Base-by-base conservation (phyloP, 2,329 filamentous ascomycete species). In the Leptoxyphium fumago region DNA sequence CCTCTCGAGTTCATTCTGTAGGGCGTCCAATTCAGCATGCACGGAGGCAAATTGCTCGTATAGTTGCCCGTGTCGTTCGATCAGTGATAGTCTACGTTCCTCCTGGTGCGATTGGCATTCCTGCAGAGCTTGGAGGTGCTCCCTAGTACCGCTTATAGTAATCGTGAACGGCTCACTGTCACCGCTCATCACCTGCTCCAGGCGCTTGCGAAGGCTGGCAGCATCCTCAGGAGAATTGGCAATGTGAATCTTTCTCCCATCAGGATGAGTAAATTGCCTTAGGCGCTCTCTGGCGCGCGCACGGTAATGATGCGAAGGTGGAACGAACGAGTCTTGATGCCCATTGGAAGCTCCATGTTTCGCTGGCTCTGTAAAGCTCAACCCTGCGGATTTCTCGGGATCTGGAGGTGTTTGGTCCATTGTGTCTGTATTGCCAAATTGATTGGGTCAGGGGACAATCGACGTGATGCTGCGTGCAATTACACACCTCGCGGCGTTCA, bases 31-130 rank as follows among this genome's bases (percentile, higher is more conserved):
- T 49, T 78, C 71, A 8, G 59, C 54, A 38, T 72, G 69, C 8
- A 77, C 67, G 41, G 66, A 57, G 52, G 79, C 74, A 59, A 77
- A 75, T 50, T 77, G 71, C 28, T 72, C 67, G 50, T 71, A 74
- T 7, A 71, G 60, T 9, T 68, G 63, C 1, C 68, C 69, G 52
- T 77, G 68, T 47, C 67, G 61, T 42, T 67, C 58, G 29, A 66
- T 64, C 26, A 80, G 63, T 41, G 63, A 56, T 36, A 65, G 63
- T 29, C 70, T 67, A 9, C 63, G 63, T 17, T 59, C 53, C 47
- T 73, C 66, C 54, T 79, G 75, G 50, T 78, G 73, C 21, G 60
- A 60, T 49, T 74, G 73, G 0, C 72, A 65, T 46, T 69, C 55
- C 39, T 65, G 61, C 32, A 80, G 66, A 15, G 70, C 72, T 43